Base-by-base conservation (phyloP, 768 basidiomycete genomes). In the Calocybe indica region DNA sequence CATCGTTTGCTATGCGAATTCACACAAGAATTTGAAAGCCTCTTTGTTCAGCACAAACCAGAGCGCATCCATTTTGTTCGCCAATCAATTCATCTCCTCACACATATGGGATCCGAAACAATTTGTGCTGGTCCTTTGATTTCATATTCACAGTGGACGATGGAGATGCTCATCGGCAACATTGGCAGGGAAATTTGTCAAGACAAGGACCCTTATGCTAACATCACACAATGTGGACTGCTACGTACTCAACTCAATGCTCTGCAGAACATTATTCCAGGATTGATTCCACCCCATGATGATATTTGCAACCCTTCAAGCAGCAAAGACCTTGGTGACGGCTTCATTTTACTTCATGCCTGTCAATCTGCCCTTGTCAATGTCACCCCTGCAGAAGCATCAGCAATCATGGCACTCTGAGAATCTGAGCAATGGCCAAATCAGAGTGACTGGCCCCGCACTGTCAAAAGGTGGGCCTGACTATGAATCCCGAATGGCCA, bases 131-230 rank as follows among this genome's bases (percentile, higher is more conserved):
- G 47, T 3, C 51, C 43, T 5, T 43, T 40, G 36, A 37, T 37
- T 14, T 37, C 11, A 11, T 37, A 7, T 8, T 38, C 6, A 12
- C 34, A 40, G 28, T 46, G 45, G 45, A 38, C 35, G 8, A 46
- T 46, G 45, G 45, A 46, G 15, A 9, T 12, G 3, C 15, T 30
- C 9, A 46, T 38, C 12, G 55, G 64, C 3, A 62, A 56, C 14
- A 56, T 65, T 44, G 60, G 58, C 2, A 37, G 51, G 31, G 58
- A 67, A 38, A 58, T 64, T 4, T 15, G 42, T 7, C 60, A 62
- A 35, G 58, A 45, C 7, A n/a, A 13, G 35, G 34, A 37, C 22
- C 51, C 56, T 2, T 63, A 48, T 35, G 52, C 52, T 1, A 66
- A 66, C 41, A 52, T 68, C 5, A 30, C 63, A 12, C 48, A 63